A percentile compares a stretch with the other conserved stretches of the same genome.
phyloP scores from a whole-genome alignment of 78 protist species.

The Dictyostelium capitatum region DNA sequence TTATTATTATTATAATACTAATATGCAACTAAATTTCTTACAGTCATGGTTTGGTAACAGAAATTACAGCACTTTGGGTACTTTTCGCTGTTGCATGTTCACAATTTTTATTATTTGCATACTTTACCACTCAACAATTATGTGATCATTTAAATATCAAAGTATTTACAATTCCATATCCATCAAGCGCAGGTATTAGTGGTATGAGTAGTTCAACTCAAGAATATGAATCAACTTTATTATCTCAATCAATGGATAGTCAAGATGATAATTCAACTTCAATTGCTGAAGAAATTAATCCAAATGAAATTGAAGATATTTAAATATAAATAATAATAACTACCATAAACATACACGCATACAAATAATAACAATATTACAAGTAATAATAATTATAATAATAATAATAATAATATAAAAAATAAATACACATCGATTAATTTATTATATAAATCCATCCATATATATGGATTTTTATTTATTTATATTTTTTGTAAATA shows the following conservation, averaged over 20 bases:
- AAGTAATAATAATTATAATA: no score
- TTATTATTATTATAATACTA: background rate
- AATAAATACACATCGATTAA: no score
- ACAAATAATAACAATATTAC: no score
- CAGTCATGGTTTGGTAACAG: slow-evolving; percentile 2
- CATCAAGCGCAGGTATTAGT: background rate
- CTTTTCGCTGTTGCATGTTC: slow-evolving; percentile 34
- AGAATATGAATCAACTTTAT: background rate
- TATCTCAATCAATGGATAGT: slow-evolving; percentile 37
- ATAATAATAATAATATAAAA: no score
- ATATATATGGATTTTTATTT: background rate
- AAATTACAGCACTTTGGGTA: slow-evolving; percentile 13
- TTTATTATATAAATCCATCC: no score
- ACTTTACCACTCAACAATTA: slow-evolving; percentile 46
- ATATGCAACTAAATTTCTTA: no score
- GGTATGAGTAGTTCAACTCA: background rate
- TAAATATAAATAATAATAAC: background rate
- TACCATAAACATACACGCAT: no score
- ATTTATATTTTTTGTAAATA: slow-evolving; percentile 9
- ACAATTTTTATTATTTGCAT: slow-evolving; percentile 62
- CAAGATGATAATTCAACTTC: slow-evolving; percentile 16
- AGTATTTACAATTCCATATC: slow-evolving; percentile 70
- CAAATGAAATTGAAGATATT: slow-evolving; percentile 13
- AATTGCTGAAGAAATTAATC: background rate
- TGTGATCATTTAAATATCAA: slow-evolving; percentile 62